Base-by-base conservation (phyloP, 768 basidiomycete species). In the Tulasnella calospora region DNA sequence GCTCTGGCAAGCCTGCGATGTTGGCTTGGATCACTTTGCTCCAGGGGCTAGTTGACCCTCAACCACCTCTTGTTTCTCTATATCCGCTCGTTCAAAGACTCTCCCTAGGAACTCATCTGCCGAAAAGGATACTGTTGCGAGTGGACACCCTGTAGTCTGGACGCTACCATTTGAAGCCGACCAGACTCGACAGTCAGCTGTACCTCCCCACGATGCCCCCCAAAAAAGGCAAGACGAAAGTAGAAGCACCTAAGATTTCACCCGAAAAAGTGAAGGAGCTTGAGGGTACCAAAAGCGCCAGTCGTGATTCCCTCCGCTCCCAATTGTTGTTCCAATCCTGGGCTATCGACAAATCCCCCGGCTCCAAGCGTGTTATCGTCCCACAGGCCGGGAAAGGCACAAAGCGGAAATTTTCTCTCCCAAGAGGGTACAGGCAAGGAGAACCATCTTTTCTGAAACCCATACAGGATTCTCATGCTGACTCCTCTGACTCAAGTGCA, bases 331-430 rank as follows among this genome's bases (percentile, higher is more conserved):
- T 78, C 46, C 77, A 78, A 30, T 71, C 77, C 13, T 78, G 77
- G 77, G 41, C 70, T 13, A 71, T 78, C 19, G 71, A 78, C 71
- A 78, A 78, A 71, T 72, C 77, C 35, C 77, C 77, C 17, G 77
- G 77, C 71, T 55, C 19, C 23, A 78, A 73, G n/a, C 44, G 77
- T 15, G 44, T 57, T 13, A 71, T 78, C 38, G 23, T 78, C 44
- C 69, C 69, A 33, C 40, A 41, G 19, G 27, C 75, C 5, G 74
- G 74, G 3, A 74, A 46, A 23, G 40, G 21, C 12, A 71, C 40
- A 5, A 40, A 46, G 38, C 61, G 77, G 27, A 78, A 78, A 51
- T 36, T 78, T 10, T 35, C 38, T 23, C 51, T 70, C 21, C 77
- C 77, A 46, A 71, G 77, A 55, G 77, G 77, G 17, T 78, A 78